Evolutionary conservation across 139 green algal genomes (phyloP).

Genomic region (Micractinium sp.): DNA sequence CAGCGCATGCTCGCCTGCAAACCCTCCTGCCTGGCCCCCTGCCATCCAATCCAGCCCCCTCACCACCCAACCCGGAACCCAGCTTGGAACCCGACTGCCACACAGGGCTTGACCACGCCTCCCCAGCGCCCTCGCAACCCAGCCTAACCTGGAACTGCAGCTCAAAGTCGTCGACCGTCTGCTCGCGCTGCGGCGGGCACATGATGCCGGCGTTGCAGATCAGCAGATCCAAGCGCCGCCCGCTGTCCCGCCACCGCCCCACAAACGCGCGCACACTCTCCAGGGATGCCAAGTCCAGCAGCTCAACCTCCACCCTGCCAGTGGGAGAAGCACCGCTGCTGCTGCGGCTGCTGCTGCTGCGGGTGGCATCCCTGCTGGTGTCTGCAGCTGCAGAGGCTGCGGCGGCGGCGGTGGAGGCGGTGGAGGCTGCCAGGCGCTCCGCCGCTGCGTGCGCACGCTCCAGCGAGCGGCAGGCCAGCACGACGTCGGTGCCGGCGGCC

Average conservation of each 20-base stretch:
- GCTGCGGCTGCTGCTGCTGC: background rate
- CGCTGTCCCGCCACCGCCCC: conserved; percentile 35
- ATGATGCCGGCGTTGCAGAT: conserved; percentile 80
- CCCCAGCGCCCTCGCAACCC: too few species aligned
- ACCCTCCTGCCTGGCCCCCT: background rate
- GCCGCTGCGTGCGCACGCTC: conserved; percentile 29
- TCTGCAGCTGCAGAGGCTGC: background rate
- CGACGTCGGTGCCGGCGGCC: conserved; percentile 38
- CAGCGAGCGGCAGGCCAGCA: conserved; percentile 44
- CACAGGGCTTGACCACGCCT: too few species aligned
- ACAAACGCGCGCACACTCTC: conserved; percentile 59
- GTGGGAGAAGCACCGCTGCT: background rate
- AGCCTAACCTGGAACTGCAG: conserved; percentile 73
- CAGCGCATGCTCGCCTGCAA: background rate
- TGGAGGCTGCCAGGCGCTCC: background rate
- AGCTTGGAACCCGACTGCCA: too few species aligned
- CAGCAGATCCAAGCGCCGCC: conserved; percentile 61
- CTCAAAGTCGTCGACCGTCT: conserved; percentile 71
- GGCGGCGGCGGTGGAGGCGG: background rate
- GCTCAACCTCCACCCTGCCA: conserved; percentile 47
- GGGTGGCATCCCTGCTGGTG: background rate
- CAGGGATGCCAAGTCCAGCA: conserved; percentile 66
- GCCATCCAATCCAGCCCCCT: too few species aligned
- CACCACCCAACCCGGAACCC: too few species aligned
- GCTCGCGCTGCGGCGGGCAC: conserved; percentile 50